Percentiles rank a stretch among this genome's conserved stretches.
Conservation (phyloP, 345 rosid species). For the Arabidopsis arenosa region DNA sequence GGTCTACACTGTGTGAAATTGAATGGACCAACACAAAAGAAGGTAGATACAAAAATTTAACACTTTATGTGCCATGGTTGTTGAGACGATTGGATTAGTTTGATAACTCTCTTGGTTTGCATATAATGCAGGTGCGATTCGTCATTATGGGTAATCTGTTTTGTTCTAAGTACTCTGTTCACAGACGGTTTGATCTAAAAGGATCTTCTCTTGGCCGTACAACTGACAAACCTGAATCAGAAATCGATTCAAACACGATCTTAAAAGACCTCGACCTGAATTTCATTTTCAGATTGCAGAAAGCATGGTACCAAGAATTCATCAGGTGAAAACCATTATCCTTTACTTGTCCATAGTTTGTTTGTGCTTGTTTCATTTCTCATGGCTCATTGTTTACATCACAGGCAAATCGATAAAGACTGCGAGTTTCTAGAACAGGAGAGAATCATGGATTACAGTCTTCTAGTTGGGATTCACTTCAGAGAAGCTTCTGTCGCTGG, state of each 20-base stretch:
- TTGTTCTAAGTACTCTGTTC: constrained; percentile 74
- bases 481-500: constrained; percentile 68
- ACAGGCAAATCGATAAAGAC: constrained; percentile 90
- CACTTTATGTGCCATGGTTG: background rate
- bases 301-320: constrained; percentile 84
- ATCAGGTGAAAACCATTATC: constrained; percentile 36
- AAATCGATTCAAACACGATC: constrained; percentile 75
- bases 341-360: background rate
- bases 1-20: constrained; percentile 92
- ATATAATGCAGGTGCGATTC: constrained; percentile 73
- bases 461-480: constrained; percentile 90
- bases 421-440: constrained; percentile 94
- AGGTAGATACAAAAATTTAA: constrained; percentile 51
- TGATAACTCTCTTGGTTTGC: constrained; percentile 18
- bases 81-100: background rate
- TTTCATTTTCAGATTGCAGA: constrained; percentile 79
- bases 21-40: constrained; percentile 79
- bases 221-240: constrained; percentile 83
- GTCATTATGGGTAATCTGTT: constrained; percentile 97
- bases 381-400: constrained; percentile 22
- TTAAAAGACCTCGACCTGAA: constrained; percentile 88
- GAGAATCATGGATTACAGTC: constrained; percentile 97
- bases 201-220: constrained; percentile 95
- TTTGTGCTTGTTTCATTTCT: constrained; percentile 15
- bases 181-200: constrained; percentile 90